These are phyloP conservation scores for Sclerotinia spermophila DNA, from an alignment of 2,329 filamentous ascomycete species.

Conservation along the genomic window DNA sequence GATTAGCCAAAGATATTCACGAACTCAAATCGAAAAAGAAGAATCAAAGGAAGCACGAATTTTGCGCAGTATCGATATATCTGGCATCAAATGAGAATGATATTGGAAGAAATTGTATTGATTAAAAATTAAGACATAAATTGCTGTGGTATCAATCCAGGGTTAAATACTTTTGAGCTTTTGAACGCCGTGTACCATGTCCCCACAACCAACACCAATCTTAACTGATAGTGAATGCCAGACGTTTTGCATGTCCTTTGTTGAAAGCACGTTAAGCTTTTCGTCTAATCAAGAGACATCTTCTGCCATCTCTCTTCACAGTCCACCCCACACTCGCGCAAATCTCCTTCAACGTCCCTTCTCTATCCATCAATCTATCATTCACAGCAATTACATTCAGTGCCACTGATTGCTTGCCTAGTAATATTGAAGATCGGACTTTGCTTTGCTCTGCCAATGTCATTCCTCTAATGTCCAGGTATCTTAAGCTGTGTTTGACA, in stretches of 20 bases:
- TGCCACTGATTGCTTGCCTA: conserved; percentile 21
- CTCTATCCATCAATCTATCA: conserved; percentile 16
- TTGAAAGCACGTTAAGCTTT: not conserved
- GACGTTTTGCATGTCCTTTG: not conserved
- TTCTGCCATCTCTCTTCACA: conserved; percentile 17
- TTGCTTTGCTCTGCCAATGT: conserved; percentile 22
- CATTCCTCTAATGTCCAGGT: conserved; percentile 23
- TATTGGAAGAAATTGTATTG: not conserved
- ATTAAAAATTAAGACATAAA: conserved; percentile 3
- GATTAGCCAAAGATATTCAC: not conserved
- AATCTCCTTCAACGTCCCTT: conserved; percentile 14
- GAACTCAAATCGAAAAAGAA: not conserved
- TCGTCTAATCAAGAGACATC: conserved; percentile 13
- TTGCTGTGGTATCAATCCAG: not conserved
- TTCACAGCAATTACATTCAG: conserved; percentile 22
- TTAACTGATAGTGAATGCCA: not conserved
- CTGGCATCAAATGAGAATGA: not conserved
- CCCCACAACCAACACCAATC: not conserved
- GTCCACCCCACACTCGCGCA: conserved; percentile 18
- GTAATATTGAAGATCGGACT: conserved; percentile 22
- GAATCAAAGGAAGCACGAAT: not conserved
- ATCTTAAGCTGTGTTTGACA: conserved; percentile 8
- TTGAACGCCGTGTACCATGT: not conserved
- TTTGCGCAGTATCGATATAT: not conserved
- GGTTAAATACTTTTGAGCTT: conserved; percentile 4